Percentiles rank a stretch among this genome's conserved stretches.
Conservation (phyloP, 2,329 filamentous ascomycete genomes). For the Phaeomoniella chlamydospora region DNA sequence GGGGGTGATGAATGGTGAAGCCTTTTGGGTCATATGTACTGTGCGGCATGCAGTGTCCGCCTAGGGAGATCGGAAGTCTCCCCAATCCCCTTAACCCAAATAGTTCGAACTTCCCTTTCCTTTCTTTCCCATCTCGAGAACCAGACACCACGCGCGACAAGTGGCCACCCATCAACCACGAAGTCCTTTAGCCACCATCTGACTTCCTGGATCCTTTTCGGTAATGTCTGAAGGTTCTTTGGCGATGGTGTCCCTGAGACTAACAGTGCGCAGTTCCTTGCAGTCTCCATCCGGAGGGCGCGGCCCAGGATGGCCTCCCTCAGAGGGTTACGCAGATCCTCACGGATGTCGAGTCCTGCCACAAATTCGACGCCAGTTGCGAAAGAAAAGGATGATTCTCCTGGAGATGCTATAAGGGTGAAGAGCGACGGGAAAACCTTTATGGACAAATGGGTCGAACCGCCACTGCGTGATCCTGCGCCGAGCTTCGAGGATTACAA, state of each 20-base stretch:
- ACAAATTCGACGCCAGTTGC: conserved; percentile 3
- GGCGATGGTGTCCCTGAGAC: not conserved
- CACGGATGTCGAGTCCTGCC: conserved; percentile 20
- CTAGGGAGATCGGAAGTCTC: conserved; percentile 11
- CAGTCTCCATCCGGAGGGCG: conserved; percentile 1
- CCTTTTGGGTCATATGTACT: too few species aligned
- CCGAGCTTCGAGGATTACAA: conserved; percentile 66
- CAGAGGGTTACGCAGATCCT: conserved; percentile 10
- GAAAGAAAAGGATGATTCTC: not conserved
- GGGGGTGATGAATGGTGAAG: too few species aligned
- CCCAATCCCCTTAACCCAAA: conserved; percentile 17
- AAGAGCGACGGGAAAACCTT: conserved; percentile 15
- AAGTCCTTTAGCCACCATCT: not conserved
- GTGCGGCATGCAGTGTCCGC: too few species aligned
- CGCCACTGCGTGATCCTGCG: conserved; percentile 34
- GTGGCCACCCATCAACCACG: not conserved
- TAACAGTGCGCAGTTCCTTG: not conserved
- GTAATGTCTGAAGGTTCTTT: not conserved
- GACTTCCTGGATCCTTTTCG: not conserved
- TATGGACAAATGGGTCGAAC: conserved; percentile 41
- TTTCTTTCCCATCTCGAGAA: not conserved
- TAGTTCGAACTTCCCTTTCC: conserved; percentile 1
- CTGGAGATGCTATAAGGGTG: not conserved
- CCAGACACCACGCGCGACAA: not conserved
- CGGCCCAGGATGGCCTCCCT: conserved; percentile 10